Conservation (phyloP, 768 basidiomycete genomes). For the Phanerochaete sordida region DNA sequence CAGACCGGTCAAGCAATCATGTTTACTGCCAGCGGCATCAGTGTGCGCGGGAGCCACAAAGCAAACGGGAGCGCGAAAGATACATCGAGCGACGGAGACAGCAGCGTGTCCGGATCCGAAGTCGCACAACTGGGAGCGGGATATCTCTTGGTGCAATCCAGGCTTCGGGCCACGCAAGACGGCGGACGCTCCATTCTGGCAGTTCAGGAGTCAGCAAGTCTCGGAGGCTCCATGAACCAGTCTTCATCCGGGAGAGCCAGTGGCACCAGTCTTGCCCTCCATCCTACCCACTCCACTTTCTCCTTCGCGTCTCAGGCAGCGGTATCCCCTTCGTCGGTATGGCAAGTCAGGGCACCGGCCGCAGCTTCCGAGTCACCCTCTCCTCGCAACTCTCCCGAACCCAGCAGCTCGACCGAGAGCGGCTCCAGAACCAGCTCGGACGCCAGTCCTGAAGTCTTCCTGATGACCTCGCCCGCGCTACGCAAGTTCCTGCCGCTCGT, state of each 20-base stretch:
- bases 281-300: too few relatives aligned
- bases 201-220: neutral
- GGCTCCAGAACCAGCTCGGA: neutral
- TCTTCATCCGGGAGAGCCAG: neutral
- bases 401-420: neutral
- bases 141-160: slow-evolving; percentile 58
- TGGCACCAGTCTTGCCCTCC: neutral
- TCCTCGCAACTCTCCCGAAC: too few relatives aligned
- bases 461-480: neutral
- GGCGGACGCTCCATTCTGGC: slow-evolving; percentile 59
- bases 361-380: too few relatives aligned
- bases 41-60: too few relatives aligned
- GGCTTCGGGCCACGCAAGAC: slow-evolving; percentile 57
- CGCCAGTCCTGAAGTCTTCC: neutral
- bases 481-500: neutral
- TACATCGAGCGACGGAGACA: neutral
- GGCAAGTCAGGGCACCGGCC: too few relatives aligned
- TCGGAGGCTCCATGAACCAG: neutral
- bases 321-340: too few relatives aligned
- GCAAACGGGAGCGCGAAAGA: neutral
- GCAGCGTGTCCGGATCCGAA: neutral
- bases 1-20: slow-evolving; percentile 76
- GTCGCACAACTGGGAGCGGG: slow-evolving; percentile 44
- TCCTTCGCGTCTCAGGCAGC: too few relatives aligned
- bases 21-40: slow-evolving; percentile 54